These are phyloP conservation scores for Pezicula neosporulosa DNA, from an alignment of 2,329 filamentous ascomycete genomes.

Conservation along the genomic window DNA sequence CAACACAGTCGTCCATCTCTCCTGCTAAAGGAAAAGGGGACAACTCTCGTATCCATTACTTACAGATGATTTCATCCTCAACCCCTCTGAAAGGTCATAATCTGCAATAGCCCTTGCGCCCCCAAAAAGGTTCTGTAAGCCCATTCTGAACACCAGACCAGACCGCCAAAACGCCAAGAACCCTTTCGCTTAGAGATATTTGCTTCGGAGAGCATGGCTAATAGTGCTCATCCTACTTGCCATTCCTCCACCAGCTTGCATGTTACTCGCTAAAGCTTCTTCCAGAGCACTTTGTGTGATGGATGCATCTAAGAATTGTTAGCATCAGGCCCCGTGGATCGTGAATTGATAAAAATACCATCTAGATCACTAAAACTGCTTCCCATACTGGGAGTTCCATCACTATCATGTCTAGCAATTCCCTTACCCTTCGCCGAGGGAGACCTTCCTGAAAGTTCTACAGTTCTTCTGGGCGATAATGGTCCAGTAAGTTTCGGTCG, in stretches of 20 bases:
- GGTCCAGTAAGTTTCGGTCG: slow-evolving; percentile 33
- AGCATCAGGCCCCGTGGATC: background rate
- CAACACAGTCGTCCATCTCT: too few species aligned
- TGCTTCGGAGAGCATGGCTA: slow-evolving; percentile 61
- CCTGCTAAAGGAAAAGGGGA: too few species aligned
- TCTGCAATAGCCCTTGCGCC: too few species aligned
- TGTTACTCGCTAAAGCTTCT: slow-evolving; percentile 71
- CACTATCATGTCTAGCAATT: slow-evolving; percentile 54
- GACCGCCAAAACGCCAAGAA: background rate
- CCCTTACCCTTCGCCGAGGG: slow-evolving; percentile 47
- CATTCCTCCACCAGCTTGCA: slow-evolving; percentile 58
- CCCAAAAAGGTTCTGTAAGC: background rate
- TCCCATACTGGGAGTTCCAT: slow-evolving; percentile 75
- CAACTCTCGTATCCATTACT: too few species aligned
- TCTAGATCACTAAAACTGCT: slow-evolving; percentile 86
- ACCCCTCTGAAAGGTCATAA: too few species aligned
- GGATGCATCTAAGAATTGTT: slow-evolving; percentile 58
- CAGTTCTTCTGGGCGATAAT: slow-evolving; percentile 55
- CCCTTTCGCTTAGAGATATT: slow-evolving; percentile 37
- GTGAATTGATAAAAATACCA: slow-evolving; percentile 40
- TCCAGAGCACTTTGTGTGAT: slow-evolving; percentile 79
- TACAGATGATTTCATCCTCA: too few species aligned
- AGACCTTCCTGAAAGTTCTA: slow-evolving; percentile 54
- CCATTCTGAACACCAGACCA: background rate
- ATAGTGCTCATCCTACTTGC: slow-evolving; percentile 65